Conservation (phyloP, 768 basidiomycete species). For the Boletus subparvulus region DNA sequence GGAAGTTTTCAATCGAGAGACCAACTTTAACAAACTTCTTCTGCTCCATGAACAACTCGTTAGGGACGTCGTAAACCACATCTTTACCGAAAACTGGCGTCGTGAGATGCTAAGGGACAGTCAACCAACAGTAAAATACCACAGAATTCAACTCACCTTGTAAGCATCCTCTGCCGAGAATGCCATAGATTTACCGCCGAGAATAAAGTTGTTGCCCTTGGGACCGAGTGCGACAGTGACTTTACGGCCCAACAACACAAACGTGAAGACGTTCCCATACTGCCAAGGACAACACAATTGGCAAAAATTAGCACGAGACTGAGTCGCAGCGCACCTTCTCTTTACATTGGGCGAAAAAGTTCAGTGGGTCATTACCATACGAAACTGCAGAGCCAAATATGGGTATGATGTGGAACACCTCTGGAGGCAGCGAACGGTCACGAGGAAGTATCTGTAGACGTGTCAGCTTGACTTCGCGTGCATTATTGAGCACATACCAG, state of each 20-base stretch:
- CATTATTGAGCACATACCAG: slow-evolving; percentile 47
- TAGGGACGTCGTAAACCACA: slow-evolving; percentile 96
- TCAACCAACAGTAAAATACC: not conserved
- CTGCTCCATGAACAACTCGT: slow-evolving; percentile 97
- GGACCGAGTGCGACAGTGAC: slow-evolving; percentile 90
- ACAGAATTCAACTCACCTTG: slow-evolving; percentile 52
- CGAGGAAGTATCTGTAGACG: slow-evolving; percentile 59
- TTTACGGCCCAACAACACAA: slow-evolving; percentile 83
- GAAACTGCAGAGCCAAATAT: slow-evolving; percentile 83
- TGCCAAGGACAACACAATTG: slow-evolving; percentile 31
- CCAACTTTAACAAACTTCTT: slow-evolving; percentile 98
- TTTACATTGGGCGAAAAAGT: slow-evolving; percentile 76
- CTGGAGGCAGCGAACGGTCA: slow-evolving; percentile 73
- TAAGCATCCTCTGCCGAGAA: slow-evolving; percentile 98
- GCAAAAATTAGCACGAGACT: not conserved
- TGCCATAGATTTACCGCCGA: slow-evolving; percentile 89
- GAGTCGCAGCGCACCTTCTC: slow-evolving; percentile 61
- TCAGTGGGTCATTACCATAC: slow-evolving; percentile 92
- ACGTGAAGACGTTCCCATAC: slow-evolving; percentile 98
- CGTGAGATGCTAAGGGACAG: slow-evolving; percentile 66
- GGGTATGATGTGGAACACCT: slow-evolving; percentile 93
- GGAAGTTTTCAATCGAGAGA: slow-evolving; percentile 87
- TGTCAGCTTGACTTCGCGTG: not conserved
- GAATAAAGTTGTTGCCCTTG: slow-evolving; percentile 90
- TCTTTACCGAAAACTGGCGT: slow-evolving; percentile 97